Evolutionary conservation across 768 basidiomycete genomes (phyloP).

Genomic region (Leccinellum albellum): DNA sequence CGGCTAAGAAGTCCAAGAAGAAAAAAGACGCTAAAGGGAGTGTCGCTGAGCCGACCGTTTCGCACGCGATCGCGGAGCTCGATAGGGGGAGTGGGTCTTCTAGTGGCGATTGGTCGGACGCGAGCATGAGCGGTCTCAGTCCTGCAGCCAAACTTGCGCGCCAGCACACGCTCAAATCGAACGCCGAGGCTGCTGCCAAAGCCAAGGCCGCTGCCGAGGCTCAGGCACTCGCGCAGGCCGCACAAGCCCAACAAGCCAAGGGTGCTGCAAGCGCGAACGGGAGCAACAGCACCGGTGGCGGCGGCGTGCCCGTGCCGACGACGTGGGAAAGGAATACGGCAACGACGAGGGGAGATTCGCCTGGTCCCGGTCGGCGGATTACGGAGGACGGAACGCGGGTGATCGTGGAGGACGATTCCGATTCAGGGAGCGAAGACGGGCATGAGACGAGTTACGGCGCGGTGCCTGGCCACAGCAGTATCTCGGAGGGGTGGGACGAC

Average conservation of each 20-base stretch:
- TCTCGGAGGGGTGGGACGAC: constrained; percentile 70
- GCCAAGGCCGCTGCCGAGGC: constrained; percentile 34
- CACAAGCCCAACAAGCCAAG: constrained; percentile 23
- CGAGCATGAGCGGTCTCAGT: constrained; percentile 68
- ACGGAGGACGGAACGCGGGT: constrained; percentile 66
- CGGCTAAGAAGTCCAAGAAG: constrained; percentile 45
- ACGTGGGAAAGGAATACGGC: constrained; percentile 85
- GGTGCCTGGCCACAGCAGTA: constrained; percentile 35
- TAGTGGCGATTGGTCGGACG: constrained; percentile 52
- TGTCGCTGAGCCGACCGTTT: constrained; percentile 66
- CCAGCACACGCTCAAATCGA: constrained; percentile 88
- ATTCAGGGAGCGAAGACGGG: constrained; percentile 53
- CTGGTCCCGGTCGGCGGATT: constrained; percentile 43
- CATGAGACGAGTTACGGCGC: constrained; percentile 36
- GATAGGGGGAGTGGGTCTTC: constrained; percentile 49
- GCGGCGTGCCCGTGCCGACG: constrained; percentile 42
- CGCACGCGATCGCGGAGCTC: constrained; percentile 81
- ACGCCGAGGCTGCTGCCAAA: constrained; percentile 48
- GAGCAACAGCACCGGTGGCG: constrained; percentile 11
- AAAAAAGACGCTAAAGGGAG: constrained; percentile 61
- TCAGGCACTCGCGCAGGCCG: constrained; percentile 20
- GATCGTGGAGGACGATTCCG: constrained; percentile 69
- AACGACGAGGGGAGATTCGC: constrained; percentile 46
- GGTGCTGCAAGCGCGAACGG: constrained; percentile 22
- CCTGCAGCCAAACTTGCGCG: constrained; percentile 88